A percentile compares a stretch with the other conserved stretches of the same genome.
These are phyloP conservation scores for Thymus quinquecostatus DNA, from an alignment of 257 asterid genomes.

Conservation along the genomic window DNA sequence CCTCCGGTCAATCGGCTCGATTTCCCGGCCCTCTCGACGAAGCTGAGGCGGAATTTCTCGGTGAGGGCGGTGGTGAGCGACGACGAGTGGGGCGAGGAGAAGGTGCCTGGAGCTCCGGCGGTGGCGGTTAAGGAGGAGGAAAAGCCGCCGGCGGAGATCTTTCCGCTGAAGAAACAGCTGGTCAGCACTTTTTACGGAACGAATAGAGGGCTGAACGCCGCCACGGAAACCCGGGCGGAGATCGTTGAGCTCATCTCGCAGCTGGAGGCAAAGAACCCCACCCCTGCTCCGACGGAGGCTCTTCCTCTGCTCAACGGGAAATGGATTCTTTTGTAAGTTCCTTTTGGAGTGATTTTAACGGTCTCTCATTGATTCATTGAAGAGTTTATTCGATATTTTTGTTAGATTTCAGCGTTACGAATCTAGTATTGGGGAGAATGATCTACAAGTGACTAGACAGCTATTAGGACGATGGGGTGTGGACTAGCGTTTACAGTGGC, in stretches of 20 bases:
- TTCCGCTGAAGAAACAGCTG: slow-evolving; percentile 65
- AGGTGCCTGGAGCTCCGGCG: slow-evolving; percentile 27
- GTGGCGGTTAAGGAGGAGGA: slow-evolving; percentile 53
- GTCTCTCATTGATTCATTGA: not conserved
- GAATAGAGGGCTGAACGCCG: slow-evolving; percentile 73
- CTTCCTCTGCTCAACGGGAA: slow-evolving; percentile 81
- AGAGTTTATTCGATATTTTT: not conserved
- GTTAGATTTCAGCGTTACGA: not conserved
- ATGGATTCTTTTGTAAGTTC: slow-evolving; percentile 88
- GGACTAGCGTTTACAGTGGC: too few relatives aligned
- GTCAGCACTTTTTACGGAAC: slow-evolving; percentile 78
- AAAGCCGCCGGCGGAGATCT: slow-evolving; percentile 37
- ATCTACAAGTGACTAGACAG: too few relatives aligned
- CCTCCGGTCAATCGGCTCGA: slow-evolving; percentile 38
- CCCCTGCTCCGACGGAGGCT: slow-evolving; percentile 88
- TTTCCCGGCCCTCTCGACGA: slow-evolving; percentile 28
- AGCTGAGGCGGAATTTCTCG: slow-evolving; percentile 29
- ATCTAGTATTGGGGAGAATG: not conserved
- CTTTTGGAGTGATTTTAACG: too few relatives aligned
- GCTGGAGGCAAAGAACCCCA: slow-evolving; percentile 85
- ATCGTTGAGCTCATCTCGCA: slow-evolving; percentile 78
- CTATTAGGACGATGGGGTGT: too few relatives aligned
- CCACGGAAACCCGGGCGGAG: slow-evolving; percentile 86
- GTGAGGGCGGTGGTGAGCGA: slow-evolving; percentile 51
- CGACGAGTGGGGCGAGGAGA: slow-evolving; percentile 57